phyloP scores from a whole-genome alignment of 345 rosid genomes.

The Nephelium lappaceum region DNA sequence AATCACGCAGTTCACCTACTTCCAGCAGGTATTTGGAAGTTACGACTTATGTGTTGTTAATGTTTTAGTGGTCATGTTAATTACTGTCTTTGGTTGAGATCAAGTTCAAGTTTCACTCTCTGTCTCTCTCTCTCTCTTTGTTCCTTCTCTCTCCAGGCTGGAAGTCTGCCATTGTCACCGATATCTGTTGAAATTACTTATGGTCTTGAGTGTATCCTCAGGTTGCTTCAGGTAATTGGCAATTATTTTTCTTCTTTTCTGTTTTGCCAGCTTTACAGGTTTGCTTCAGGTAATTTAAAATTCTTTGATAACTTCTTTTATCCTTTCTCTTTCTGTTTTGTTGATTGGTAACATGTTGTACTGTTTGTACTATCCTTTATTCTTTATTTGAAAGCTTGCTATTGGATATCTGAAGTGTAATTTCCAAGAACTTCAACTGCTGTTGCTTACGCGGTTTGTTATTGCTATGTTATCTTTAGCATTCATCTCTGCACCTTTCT shows the following conservation, averaged over 20 bases:
- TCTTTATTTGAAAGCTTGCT: background rate
- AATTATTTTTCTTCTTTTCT: slow-evolving; percentile 16
- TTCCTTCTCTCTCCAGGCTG: slow-evolving; percentile 53
- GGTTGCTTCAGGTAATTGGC: slow-evolving; percentile 86
- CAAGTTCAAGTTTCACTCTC: slow-evolving; percentile 15
- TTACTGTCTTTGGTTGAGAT: slow-evolving; percentile 3
- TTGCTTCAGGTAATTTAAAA: slow-evolving; percentile 33
- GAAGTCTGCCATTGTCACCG: slow-evolving; percentile 90
- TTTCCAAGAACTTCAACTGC: background rate
- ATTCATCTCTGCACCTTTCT: background rate
- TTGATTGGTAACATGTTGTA: background rate
- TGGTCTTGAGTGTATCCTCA: slow-evolving; percentile 96
- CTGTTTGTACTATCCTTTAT: background rate
- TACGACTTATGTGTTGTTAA: background rate
- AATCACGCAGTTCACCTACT: slow-evolving; percentile 97
- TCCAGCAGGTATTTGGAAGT: slow-evolving; percentile 76
- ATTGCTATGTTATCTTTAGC: background rate
- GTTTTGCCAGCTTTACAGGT: slow-evolving; percentile 18
- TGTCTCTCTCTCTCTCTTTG: slow-evolving; percentile 8
- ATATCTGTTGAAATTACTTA: slow-evolving; percentile 97
- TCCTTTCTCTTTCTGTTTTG: background rate
- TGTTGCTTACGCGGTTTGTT: background rate
- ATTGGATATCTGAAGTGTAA: background rate
- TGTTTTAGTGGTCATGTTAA: background rate
- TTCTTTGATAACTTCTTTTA: background rate